Base-by-base conservation (phyloP, 768 basidiomycete species). In the Boletus vinaceobasis region DNA sequence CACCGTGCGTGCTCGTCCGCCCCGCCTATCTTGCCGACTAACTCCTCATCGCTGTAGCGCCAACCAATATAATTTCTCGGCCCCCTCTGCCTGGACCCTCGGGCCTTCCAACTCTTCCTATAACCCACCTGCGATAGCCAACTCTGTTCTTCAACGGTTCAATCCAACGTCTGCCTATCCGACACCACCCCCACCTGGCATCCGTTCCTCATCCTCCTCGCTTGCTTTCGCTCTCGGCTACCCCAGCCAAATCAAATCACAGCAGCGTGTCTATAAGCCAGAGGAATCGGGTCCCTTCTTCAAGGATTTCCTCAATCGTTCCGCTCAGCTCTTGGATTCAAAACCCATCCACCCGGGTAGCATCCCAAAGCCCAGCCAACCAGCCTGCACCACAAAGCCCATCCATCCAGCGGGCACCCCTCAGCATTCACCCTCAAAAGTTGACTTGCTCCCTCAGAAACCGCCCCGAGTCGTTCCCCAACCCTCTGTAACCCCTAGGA, bases 221-320 rank as follows among this genome's bases (percentile, higher is more conserved):
- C 80, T 90, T 52, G 88, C 89, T 5, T 78, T 77, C 66, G 90
- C 90, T 4, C 78, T 92, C 23, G 87, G 86, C 6, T 70, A 75
- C 39, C 75, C 74, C 6, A 70, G 63, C 29, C 64, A 67, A 38
- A 51, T 17, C 29, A 67, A 58, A 45, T 40, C 63, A 7, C 68
- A 70, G 26, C 60, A 66, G 36, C 66, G 57, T 21, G 61, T 72
- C 9, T 81, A 81, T 61, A 68, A 72, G 19, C 78, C 86, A 7
- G 75, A 81, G 52, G 83, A 90, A 43, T 89, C 86, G 1, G 67
- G 75, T 3, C 67, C 73, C 4, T 90, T 88, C 66, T 88, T 89
- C 66, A 79, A 86, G 53, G 73, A 80, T 23, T 88, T 89, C 66
- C 66, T 92, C 7, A 59, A 59, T 29, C 67, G 68, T 13, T 68